Conservation (phyloP, 169 alveolate species). For the Plasmodium ovale region DNA sequence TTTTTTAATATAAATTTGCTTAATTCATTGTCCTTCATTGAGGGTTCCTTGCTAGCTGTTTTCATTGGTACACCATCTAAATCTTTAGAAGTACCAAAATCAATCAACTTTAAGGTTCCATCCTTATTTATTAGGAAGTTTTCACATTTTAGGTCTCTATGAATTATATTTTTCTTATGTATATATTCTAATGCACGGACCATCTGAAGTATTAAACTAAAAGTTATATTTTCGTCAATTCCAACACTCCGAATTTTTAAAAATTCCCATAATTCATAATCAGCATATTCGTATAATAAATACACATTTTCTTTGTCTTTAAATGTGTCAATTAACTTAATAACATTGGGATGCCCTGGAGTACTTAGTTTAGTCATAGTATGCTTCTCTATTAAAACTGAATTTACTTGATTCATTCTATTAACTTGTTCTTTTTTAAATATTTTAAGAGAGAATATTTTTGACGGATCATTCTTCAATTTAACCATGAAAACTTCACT, state of each 20-base stretch:
- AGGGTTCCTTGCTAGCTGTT: constrained; percentile 1
- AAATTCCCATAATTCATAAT: constrained; percentile 89
- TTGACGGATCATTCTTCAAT: constrained; percentile 80
- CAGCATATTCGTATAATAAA: constrained; percentile 85
- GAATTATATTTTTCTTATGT: constrained; percentile 92
- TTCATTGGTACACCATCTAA: constrained; percentile 64
- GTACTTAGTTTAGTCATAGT: constrained; percentile 80
- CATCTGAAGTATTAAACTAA: constrained; percentile 83
- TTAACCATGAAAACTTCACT: constrained; percentile 88
- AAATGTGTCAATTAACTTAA: constrained; percentile 85
- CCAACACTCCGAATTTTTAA: constrained; percentile 82
- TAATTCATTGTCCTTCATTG: neutral
- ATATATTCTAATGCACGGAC: constrained; percentile 91
- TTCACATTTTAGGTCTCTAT: constrained; percentile 96
- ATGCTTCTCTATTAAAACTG: constrained; percentile 85
- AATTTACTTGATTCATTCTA: constrained; percentile 74
- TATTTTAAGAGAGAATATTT: constrained; percentile 86
- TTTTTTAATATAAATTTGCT: constrained; percentile 23
- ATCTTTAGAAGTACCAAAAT: constrained; percentile 92
- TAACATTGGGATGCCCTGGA: constrained; percentile 88
- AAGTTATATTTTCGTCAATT: constrained; percentile 79
- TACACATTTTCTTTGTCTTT: constrained; percentile 85
- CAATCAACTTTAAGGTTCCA: constrained; percentile 95
- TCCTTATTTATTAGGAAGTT: constrained; percentile 91
- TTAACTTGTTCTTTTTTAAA: constrained; percentile 84